phyloP scores from a whole-genome alignment of 225 moss, liverwort and hornwort genomes.

The Neckera pumila region DNA sequence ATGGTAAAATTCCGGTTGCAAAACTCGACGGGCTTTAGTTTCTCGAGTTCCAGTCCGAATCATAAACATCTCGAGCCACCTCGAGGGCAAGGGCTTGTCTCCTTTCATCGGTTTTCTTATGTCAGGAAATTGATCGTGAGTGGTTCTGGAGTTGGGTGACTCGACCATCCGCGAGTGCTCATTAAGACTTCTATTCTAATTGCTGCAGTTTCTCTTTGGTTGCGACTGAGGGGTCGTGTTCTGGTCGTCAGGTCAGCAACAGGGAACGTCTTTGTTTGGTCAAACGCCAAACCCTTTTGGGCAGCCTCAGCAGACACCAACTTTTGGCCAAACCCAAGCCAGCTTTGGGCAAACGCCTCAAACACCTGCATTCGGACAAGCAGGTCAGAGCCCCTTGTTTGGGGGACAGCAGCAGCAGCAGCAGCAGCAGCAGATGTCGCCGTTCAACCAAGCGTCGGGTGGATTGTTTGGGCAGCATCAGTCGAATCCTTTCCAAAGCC shows the following conservation, averaged over 20 bases:
- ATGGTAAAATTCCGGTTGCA: background rate
- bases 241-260: slow-evolving; percentile 34
- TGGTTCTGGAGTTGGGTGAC: background rate
- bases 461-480: slow-evolving; percentile 44
- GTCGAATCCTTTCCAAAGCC: slow-evolving; percentile 30
- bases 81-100: background rate
- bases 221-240: background rate
- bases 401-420: slow-evolving; percentile 31
- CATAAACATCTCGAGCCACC: background rate
- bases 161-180: background rate
- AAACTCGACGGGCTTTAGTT: background rate
- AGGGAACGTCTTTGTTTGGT: slow-evolving; percentile 46
- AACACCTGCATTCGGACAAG: slow-evolving; percentile 28
- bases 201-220: background rate
- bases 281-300: slow-evolving; percentile 56
- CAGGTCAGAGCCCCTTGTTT: slow-evolving; percentile 21
- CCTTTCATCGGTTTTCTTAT: background rate
- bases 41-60: background rate
- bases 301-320: slow-evolving; percentile 44
- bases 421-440: slow-evolving; percentile 16
- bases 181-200: background rate
- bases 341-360: background rate
- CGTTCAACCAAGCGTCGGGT: slow-evolving; percentile 46
- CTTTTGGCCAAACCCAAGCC: slow-evolving; percentile 26
- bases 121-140: background rate